These are phyloP conservation scores for Backusella parvicylindrica DNA, from an alignment of 192 early-diverging fungal genomes.

Conservation along the genomic window DNA sequence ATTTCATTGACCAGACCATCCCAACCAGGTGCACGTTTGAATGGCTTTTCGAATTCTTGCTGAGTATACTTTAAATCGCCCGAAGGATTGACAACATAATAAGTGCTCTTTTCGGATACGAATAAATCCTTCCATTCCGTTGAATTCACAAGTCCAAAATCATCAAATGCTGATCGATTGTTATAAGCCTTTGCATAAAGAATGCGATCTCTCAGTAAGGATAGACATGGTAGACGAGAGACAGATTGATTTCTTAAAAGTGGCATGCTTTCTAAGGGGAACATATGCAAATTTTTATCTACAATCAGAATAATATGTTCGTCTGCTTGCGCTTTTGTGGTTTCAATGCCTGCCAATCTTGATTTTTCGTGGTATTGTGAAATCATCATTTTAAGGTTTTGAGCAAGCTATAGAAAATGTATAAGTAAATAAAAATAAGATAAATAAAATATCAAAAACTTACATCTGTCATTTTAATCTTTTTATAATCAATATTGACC, in stretches of 20 bases:
- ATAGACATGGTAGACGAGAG: slow-evolving; percentile 78
- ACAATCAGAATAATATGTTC: slow-evolving; percentile 79
- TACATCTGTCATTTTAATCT: slow-evolving; percentile 18
- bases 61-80: slow-evolving; percentile 85
- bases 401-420: slow-evolving; percentile 12
- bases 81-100: slow-evolving; percentile 90
- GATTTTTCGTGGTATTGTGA: slow-evolving; percentile 15
- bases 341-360: background rate
- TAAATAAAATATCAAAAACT: background rate
- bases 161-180: background rate
- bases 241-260: slow-evolving; percentile 64
- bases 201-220: slow-evolving; percentile 66
- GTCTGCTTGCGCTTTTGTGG: slow-evolving; percentile 1
- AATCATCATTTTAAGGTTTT: slow-evolving; percentile 9
- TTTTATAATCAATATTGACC: slow-evolving; percentile 50
- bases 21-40: slow-evolving; percentile 57
- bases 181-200: slow-evolving; percentile 11
- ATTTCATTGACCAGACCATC: slow-evolving; percentile 62
- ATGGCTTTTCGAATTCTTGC: slow-evolving; percentile 58
- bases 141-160: background rate
- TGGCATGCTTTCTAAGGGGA: slow-evolving; percentile 91
- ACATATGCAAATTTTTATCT: slow-evolving; percentile 77
- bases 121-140: slow-evolving; percentile 36
- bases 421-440: background rate
- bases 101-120: slow-evolving; percentile 48